phyloP scores from a whole-genome alignment of 176 grass and related monocot species.

The Triticum timopheevii region DNA sequence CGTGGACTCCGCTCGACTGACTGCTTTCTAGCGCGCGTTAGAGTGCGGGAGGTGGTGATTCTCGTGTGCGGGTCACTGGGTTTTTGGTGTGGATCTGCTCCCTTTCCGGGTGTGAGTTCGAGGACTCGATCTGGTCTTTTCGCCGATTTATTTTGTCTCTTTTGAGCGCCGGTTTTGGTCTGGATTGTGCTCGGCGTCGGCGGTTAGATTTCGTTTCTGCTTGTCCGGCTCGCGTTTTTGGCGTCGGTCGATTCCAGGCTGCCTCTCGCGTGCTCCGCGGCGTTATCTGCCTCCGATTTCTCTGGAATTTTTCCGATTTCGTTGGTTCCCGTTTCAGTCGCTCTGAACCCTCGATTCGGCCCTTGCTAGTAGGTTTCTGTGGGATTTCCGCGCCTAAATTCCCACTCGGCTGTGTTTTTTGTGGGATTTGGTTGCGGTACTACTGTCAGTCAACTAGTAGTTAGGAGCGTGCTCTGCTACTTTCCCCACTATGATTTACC shows the following conservation, averaged over 20 bases:
- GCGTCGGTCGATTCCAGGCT: not conserved
- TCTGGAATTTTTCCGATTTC: not conserved
- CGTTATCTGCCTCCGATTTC: not conserved
- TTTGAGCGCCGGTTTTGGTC: not conserved
- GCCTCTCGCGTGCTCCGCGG: not conserved
- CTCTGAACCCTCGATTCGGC: not conserved
- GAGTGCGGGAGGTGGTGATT: not conserved
- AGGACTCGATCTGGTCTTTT: too few relatives aligned
- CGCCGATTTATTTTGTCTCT: not conserved
- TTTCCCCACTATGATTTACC: conserved; percentile 4
- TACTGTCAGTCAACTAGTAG: not conserved
- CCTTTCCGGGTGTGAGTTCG: too few relatives aligned
- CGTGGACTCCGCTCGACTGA: conserved; percentile 29
- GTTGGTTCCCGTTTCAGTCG: not conserved
- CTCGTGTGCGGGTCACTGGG: too few relatives aligned
- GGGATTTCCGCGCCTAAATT: not conserved
- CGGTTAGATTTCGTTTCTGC: not conserved
- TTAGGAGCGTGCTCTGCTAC: not conserved
- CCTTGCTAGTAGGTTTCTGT: not conserved
- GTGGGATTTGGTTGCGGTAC: not conserved
- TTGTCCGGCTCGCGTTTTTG: too few relatives aligned
- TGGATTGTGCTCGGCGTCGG: not conserved
- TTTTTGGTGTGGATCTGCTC: too few relatives aligned
- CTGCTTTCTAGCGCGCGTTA: too few relatives aligned
- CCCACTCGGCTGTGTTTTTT: too few relatives aligned